Conservation (phyloP, 192 early-diverging fungal genomes). For the Coemansia asiatica region DNA sequence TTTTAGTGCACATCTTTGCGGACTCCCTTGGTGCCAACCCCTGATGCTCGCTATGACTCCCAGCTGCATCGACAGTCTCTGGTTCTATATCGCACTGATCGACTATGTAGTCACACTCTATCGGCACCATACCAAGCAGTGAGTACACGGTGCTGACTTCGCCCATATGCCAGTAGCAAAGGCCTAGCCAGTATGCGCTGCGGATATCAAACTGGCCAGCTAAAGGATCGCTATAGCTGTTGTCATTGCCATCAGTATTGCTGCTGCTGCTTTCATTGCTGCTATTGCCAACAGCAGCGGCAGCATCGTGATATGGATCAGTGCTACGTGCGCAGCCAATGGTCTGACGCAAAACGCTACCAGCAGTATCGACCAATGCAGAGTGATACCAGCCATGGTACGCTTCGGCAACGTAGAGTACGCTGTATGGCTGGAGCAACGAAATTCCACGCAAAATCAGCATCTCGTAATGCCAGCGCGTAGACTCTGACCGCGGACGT, state of each 20-base stretch:
- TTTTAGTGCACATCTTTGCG: conserved; percentile 18
- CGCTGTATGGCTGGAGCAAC: conserved; percentile 42
- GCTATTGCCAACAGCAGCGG: not conserved
- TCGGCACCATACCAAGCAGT: conserved; percentile 22
- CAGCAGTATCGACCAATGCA: conserved; percentile 23
- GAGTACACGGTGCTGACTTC: conserved; percentile 37
- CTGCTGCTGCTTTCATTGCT: not conserved
- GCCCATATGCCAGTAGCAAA: conserved; percentile 54
- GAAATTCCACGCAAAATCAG: conserved; percentile 45
- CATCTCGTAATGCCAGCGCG: conserved; percentile 36
- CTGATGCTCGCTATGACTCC: not conserved
- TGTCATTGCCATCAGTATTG: not conserved
- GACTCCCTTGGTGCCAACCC: conserved; percentile 5
- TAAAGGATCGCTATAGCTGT: not conserved
- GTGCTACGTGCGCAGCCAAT: conserved; percentile 3
- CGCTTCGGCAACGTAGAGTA: conserved; percentile 42
- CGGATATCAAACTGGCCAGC: conserved; percentile 31
- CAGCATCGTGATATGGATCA: not conserved
- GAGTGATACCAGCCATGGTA: conserved; percentile 53
- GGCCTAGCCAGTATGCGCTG: conserved; percentile 52
- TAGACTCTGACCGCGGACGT: conserved; percentile 35
- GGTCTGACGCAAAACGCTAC: conserved; percentile 38
- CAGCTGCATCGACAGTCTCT: not conserved
- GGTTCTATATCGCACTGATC: conserved; percentile 15
- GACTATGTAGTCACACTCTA: conserved; percentile 37